A percentile compares a stretch with the other conserved stretches of the same genome.
Conservation (phyloP, 2,329 filamentous ascomycete genomes). For the Pezicula rhizophila region DNA sequence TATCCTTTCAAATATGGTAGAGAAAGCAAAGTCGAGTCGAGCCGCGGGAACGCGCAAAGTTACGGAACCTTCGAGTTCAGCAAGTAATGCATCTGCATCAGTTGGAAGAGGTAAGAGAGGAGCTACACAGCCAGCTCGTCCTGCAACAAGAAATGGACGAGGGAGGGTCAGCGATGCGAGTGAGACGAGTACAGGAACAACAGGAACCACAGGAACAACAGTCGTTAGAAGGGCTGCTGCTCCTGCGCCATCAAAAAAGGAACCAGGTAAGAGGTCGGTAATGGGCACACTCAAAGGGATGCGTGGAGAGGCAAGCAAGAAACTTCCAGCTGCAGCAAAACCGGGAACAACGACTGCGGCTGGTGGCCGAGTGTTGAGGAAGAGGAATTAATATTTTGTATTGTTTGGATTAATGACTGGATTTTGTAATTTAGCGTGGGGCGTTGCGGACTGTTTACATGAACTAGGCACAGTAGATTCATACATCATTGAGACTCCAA, state of each 20-base stretch:
- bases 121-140: conserved; percentile 29
- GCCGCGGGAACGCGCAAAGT: conserved; percentile 34
- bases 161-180: conserved; percentile 57
- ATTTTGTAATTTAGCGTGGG: conserved; percentile 9
- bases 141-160: conserved; percentile 39
- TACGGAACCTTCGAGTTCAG: conserved; percentile 8
- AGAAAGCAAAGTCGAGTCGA: conserved; percentile 53
- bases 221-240: conserved; percentile 51
- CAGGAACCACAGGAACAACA: conserved; percentile 48
- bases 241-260: conserved; percentile 30
- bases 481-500: not conserved
- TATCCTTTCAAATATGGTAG: conserved; percentile 50
- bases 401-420: conserved; percentile 2
- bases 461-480: not conserved
- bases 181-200: conserved; percentile 54
- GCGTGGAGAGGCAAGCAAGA: conserved; percentile 42
- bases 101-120: conserved; percentile 17
- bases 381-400: conserved; percentile 21
- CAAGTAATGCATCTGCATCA: conserved; percentile 10
- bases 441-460: conserved; percentile 3
- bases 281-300: conserved; percentile 49
- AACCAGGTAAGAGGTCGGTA: conserved; percentile 44
- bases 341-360: conserved; percentile 28
- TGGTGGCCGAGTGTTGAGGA: conserved; percentile 25
- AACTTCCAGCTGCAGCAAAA: conserved; percentile 36